Evolutionary conservation across 2,329 filamentous ascomycete genomes (phyloP).

Genomic region (Talaromyces sp.): DNA sequence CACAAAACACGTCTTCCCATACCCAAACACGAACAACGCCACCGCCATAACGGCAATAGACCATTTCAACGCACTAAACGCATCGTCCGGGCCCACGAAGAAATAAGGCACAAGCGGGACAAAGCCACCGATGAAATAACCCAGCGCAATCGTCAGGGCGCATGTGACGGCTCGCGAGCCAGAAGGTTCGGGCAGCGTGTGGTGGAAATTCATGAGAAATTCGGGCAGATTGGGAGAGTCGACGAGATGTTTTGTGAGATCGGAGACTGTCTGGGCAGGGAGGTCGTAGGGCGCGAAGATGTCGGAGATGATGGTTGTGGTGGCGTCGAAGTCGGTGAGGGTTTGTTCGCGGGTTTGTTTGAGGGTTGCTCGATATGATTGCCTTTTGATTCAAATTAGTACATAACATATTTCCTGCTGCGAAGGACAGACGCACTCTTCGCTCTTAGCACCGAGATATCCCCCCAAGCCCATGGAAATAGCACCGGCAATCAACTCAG

Average conservation of each 20-base stretch:
- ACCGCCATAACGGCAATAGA: conserved; percentile 53
- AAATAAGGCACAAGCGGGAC: conserved; percentile 56
- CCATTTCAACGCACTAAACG: conserved; percentile 68
- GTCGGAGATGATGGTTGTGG: conserved; percentile 33
- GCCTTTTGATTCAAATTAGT: too few species aligned
- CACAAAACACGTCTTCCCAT: conserved; percentile 46
- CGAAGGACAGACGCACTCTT: conserved; percentile 30
- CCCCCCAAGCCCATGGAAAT: conserved; percentile 76
- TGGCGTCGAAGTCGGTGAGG: conserved; percentile 29
- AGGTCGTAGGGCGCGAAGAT: conserved; percentile 42
- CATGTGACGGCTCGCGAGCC: conserved; percentile 37
- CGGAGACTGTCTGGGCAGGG: conserved; percentile 33
- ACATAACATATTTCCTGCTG: too few species aligned
- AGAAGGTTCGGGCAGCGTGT: conserved; percentile 39
- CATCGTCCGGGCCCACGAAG: conserved; percentile 69
- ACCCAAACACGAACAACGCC: conserved; percentile 52
- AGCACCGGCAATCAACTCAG: conserved; percentile 71
- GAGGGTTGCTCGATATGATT: conserved; percentile 40
- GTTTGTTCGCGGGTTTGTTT: conserved; percentile 36
- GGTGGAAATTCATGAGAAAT: conserved; percentile 44
- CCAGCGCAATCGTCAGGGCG: conserved; percentile 39
- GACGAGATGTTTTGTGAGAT: conserved; percentile 37
- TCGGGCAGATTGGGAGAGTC: conserved; percentile 36
- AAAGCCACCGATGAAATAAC: conserved; percentile 45
- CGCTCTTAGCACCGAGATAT: conserved; percentile 61